These are phyloP conservation scores for Penicillium psychrosexuale DNA, from an alignment of 2,329 filamentous ascomycete genomes.

Conservation along the genomic window DNA sequence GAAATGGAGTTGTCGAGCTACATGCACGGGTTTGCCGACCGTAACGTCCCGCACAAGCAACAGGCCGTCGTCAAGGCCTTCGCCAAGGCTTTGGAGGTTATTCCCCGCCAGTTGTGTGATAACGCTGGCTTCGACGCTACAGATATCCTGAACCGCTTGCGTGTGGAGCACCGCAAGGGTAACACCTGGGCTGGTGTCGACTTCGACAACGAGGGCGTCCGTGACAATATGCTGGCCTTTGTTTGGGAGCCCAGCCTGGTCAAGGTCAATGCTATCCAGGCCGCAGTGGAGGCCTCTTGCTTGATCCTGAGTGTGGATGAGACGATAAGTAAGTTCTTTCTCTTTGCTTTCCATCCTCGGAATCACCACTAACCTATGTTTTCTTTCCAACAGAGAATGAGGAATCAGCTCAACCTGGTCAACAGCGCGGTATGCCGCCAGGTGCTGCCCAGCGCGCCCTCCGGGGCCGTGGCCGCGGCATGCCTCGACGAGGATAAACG, in stretches of 20 bases:
- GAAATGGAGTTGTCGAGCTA: conserved; percentile 98
- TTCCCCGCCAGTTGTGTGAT: conserved; percentile 94
- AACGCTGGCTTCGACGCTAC: conserved; percentile 98
- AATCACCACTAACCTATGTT: conserved; percentile 16
- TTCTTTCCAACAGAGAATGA: conserved; percentile 64
- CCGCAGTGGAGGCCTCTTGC: conserved; percentile 91
- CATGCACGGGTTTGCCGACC: conserved; percentile 87
- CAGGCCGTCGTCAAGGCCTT: conserved; percentile 97
- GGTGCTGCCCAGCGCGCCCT: conserved; percentile 87
- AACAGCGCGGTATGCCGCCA: conserved; percentile 68
- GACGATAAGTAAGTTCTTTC: conserved; percentile 71
- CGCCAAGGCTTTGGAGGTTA: conserved; percentile 93
- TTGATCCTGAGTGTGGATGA: conserved; percentile 95
- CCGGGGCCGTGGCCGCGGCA: conserved; percentile 78
- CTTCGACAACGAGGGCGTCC: conserved; percentile 85
- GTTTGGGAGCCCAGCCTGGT: conserved; percentile 97
- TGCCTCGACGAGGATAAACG: conserved; percentile 57
- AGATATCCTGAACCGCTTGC: conserved; percentile 92
- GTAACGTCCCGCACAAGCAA: conserved; percentile 90
- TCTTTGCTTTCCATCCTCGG: neutral
- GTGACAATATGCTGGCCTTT: conserved; percentile 91
- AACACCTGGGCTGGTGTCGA: conserved; percentile 94
- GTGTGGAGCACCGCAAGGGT: conserved; percentile 93
- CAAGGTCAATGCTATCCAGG: conserved; percentile 96
- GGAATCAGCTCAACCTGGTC: conserved; percentile 81